phyloP scores from a whole-genome alignment of 805 yeast genomes.

The Candida xiaguanensis region DNA sequence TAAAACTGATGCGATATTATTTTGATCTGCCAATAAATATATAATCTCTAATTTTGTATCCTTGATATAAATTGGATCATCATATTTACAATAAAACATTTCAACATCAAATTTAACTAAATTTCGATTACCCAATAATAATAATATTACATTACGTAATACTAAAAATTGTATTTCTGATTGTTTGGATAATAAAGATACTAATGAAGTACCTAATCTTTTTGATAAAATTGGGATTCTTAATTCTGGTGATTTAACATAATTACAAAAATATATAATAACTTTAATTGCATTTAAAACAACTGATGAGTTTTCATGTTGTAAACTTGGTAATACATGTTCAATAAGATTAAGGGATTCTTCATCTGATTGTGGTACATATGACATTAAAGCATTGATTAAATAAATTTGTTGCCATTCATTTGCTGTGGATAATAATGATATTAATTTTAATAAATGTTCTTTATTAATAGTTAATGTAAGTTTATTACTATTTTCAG shows the following conservation, averaged over 20 bases:
- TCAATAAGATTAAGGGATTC: conserved; percentile 70
- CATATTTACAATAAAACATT: conserved; percentile 75
- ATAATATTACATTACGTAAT: conserved; percentile 72
- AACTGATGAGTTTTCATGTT: conserved; percentile 77
- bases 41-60: conserved; percentile 88
- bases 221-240: conserved; percentile 53
- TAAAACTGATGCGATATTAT: conserved; percentile 58
- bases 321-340: conserved; percentile 62
- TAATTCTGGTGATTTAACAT: conserved; percentile 53
- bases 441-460: conserved; percentile 36
- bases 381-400: conserved; percentile 60
- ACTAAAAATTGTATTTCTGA: conserved; percentile 82
- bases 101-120: conserved; percentile 66
- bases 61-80: conserved; percentile 84
- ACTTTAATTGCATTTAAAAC: conserved; percentile 73
- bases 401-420: conserved; percentile 77
- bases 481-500: conserved; percentile 51
- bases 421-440: conserved; percentile 33
- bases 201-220: conserved; percentile 64
- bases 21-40: conserved; percentile 67
- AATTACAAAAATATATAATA: conserved; percentile 69
- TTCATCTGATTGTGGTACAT: conserved; percentile 63
- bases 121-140: conserved; percentile 63
- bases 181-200: conserved; percentile 68
- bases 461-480: conserved; percentile 50